Conservation (phyloP, 2,329 filamentous ascomycete genomes). For the Neofusicoccum parvum region DNA sequence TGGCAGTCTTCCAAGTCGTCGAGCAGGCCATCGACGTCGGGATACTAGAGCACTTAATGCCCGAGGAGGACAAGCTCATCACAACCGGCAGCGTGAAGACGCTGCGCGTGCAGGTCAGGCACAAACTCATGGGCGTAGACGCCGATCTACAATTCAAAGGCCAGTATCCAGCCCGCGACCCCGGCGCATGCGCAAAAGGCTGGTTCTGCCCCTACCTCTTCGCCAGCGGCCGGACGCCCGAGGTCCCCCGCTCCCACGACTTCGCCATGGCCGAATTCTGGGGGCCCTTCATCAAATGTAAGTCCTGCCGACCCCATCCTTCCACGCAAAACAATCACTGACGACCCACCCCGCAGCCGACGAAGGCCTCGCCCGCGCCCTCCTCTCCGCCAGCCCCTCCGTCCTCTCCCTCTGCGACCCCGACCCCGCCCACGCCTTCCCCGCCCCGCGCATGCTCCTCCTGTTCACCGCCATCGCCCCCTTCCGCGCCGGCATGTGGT, state of each 20-base stretch:
- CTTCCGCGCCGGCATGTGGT: slow-evolving; percentile 40
- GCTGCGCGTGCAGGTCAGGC: slow-evolving; percentile 41
- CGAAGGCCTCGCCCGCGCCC: slow-evolving; percentile 40
- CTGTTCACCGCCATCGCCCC: slow-evolving; percentile 43
- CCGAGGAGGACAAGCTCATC: slow-evolving; percentile 44
- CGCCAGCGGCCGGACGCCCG: slow-evolving; percentile 36
- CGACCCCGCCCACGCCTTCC: slow-evolving; percentile 31
- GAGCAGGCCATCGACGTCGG: slow-evolving; percentile 45
- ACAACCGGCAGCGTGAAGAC: slow-evolving; percentile 39
- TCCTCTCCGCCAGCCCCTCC: slow-evolving; percentile 35
- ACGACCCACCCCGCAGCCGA: slow-evolving; percentile 28
- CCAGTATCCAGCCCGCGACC: slow-evolving; percentile 30
- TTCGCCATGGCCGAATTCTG: slow-evolving; percentile 42
- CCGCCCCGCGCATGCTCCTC: slow-evolving; percentile 38
- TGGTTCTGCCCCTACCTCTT: slow-evolving; percentile 44
- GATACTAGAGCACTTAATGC: slow-evolving; percentile 40
- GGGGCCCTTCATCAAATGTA: slow-evolving; percentile 40
- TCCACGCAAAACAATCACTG: background rate
- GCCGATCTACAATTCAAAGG: slow-evolving; percentile 38
- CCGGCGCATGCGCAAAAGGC: slow-evolving; percentile 37
- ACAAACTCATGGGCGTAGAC: slow-evolving; percentile 45
- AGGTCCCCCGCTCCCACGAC: slow-evolving; percentile 35
- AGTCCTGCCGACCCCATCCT: slow-evolving; percentile 6
- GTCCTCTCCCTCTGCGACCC: slow-evolving; percentile 38
- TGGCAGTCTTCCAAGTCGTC: slow-evolving; percentile 41